Base-by-base conservation (phyloP, 2,329 filamentous ascomycete species). In the Nectriaceae sp. region DNA sequence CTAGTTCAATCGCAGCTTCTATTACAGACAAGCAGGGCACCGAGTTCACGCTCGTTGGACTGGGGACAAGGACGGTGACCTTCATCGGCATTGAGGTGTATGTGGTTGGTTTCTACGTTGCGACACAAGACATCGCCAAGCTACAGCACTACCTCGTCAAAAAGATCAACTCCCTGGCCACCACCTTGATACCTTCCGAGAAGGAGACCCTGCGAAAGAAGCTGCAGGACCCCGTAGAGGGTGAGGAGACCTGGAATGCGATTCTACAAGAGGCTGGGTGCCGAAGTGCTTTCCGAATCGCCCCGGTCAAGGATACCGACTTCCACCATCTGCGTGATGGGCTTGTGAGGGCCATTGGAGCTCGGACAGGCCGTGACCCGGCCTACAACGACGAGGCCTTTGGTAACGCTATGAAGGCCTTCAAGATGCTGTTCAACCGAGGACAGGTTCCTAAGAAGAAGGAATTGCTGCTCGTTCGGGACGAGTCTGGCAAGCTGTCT, bases 11-110 rank as follows among this genome's bases (percentile, higher is more conserved):
- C 40, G 65, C 68, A 8, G 63, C 67, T n/a, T 70, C 70, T 38
- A 56, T 71, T 47, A 60, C 57, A 15, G 56, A 74, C 44, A 69
- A 73, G 41, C 64, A 73, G 50, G 78, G 70, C 53, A 82, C 69
- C 61, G 88, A 96, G 61, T 97, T 97, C 68, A 92, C 90, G 19
- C 79, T 97, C 0, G 80, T 97, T 5, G 94, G 94, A 0, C 74
- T 97, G 4, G 94, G 94, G 16, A 86, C 95, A 54, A 83, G 94
- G 46, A 91, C 88, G 1, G 94, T 99, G 24, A 95, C 89, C 20
- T 96, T 97, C 69, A 74, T 97, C 38, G 76, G 83, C 41, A 90
- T 99, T 38, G 87, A 96, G 67, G 94, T 99, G 44, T 99, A 99
- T 72, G 88, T 97, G 16, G 88, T 96, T 0, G 94, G 93, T 15